These are phyloP conservation scores for Aegle marmelos DNA, from an alignment of 345 rosid species.

Conservation along the genomic window DNA sequence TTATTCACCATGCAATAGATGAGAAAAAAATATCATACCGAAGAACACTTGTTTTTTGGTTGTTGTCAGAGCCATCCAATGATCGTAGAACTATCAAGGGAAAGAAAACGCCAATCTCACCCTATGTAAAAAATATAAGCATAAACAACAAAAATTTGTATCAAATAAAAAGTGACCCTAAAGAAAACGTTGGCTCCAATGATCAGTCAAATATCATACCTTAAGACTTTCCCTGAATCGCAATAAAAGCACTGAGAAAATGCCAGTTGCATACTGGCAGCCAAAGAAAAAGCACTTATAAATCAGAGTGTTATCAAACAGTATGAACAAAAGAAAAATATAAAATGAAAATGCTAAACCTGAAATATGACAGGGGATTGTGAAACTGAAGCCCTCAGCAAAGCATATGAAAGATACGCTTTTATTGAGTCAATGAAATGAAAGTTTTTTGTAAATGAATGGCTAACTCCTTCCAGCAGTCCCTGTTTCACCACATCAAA, in stretches of 20 bases:
- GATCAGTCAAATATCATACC: conserved; percentile 49
- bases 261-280: conserved; percentile 95
- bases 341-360: conserved; percentile 40
- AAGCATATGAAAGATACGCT: conserved; percentile 95
- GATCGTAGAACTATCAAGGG: conserved; percentile 90
- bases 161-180: conserved; percentile 2
- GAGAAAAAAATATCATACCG: conserved; percentile 48
- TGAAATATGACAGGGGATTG: conserved; percentile 88
- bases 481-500: conserved; percentile 56
- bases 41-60: conserved; percentile 86
- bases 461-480: conserved; percentile 88
- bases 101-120: conserved; percentile 92
- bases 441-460: conserved; percentile 87
- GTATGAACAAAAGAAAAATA: conserved; percentile 13
- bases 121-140: conserved; percentile 45
- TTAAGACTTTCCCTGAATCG: conserved; percentile 95
- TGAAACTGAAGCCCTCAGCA: conserved; percentile 92
- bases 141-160: conserved; percentile 2
- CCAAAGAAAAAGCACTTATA: conserved; percentile 24
- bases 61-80: conserved; percentile 74
- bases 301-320: conserved; percentile 11
- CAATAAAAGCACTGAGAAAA: conserved; percentile 84
- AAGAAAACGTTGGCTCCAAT: conserved; percentile 4
- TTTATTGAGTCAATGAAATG: conserved; percentile 98
- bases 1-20: conserved; percentile 19